A percentile compares a stretch with the other conserved stretches of the same genome.
These are phyloP conservation scores for Centaurea solstitialis DNA, from an alignment of 129 eudicot species.

Conservation along the genomic window DNA sequence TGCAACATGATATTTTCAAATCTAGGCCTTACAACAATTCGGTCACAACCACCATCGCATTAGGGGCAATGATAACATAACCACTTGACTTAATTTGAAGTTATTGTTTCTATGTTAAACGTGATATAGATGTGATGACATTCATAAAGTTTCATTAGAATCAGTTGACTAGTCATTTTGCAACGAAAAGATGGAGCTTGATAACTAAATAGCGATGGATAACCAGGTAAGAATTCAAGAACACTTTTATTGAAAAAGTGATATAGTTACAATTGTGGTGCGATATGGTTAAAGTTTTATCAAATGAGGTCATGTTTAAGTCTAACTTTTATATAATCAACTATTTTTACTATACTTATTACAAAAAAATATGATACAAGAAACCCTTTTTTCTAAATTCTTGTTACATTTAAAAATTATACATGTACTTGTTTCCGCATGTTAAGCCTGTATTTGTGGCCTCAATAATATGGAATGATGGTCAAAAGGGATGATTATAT, in stretches of 20 bases:
- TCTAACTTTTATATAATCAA: too few species aligned
- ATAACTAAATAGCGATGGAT: background rate
- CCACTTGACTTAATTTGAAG: background rate
- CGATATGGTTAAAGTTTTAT: too few species aligned
- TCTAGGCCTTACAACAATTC: too few species aligned
- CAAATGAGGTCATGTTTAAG: too few species aligned
- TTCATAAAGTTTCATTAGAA: background rate
- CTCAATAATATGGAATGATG: background rate
- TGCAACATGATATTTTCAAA: too few species aligned
- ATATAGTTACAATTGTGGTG: too few species aligned
- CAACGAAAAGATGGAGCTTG: background rate
- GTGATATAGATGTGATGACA: background rate
- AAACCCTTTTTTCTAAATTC: too few species aligned
- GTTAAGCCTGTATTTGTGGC: background rate
- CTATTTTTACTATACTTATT: too few species aligned
- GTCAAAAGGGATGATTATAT: background rate
- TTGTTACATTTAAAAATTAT: too few species aligned
- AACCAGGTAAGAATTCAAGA: background rate
- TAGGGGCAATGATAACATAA: background rate
- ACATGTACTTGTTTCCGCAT: background rate
- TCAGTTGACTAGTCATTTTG: background rate
- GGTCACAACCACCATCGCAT: background rate
- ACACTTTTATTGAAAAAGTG: background rate
- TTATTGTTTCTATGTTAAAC: background rate
- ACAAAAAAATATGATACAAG: too few species aligned